These are phyloP conservation scores for Fusarium incarnatum DNA, from an alignment of 2,329 filamentous ascomycete species.

Conservation along the genomic window DNA sequence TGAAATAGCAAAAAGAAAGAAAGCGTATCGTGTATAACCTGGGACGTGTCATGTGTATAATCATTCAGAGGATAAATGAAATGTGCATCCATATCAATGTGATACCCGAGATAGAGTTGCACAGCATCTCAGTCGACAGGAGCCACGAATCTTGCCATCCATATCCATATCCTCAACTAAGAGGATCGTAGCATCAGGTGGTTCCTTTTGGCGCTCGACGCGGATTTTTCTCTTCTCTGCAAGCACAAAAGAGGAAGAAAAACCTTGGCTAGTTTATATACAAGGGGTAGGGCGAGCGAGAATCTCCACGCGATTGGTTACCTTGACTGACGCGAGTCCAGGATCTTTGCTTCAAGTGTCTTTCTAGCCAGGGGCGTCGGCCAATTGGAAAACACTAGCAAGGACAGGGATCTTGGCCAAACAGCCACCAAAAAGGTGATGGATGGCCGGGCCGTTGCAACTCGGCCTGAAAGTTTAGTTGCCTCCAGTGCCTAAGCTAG, in stretches of 20 bases:
- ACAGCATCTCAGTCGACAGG: constrained; percentile 6
- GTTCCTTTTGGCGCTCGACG: constrained; percentile 34
- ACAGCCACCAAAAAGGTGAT: constrained; percentile 18
- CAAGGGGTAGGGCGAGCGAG: constrained; percentile 14
- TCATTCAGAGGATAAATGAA: neutral
- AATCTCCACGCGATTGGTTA: constrained; percentile 25
- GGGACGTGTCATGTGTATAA: neutral
- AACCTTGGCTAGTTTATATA: constrained; percentile 35
- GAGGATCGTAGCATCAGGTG: constrained; percentile 8
- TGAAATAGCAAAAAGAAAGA: constrained; percentile 28
- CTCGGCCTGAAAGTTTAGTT: constrained; percentile 13
- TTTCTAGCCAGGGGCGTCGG: constrained; percentile 40
- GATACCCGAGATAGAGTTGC: neutral
- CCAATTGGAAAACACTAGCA: constrained; percentile 17
- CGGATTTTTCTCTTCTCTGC: constrained; percentile 18
- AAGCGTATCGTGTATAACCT: constrained; percentile 6
- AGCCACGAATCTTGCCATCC: constrained; percentile 25
- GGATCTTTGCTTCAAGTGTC: constrained; percentile 34
- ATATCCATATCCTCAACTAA: constrained; percentile 3
- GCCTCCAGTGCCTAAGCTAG: neutral
- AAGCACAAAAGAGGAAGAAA: constrained; percentile 10
- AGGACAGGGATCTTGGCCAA: constrained; percentile 21
- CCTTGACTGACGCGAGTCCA: constrained; percentile 30
- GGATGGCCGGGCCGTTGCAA: constrained; percentile 35
- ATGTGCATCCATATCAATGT: neutral